Percentiles rank a stretch among this genome's conserved stretches.
Evolutionary conservation across 768 basidiomycete genomes (phyloP).

Genomic region (Tylopilus vinaceipallidus): DNA sequence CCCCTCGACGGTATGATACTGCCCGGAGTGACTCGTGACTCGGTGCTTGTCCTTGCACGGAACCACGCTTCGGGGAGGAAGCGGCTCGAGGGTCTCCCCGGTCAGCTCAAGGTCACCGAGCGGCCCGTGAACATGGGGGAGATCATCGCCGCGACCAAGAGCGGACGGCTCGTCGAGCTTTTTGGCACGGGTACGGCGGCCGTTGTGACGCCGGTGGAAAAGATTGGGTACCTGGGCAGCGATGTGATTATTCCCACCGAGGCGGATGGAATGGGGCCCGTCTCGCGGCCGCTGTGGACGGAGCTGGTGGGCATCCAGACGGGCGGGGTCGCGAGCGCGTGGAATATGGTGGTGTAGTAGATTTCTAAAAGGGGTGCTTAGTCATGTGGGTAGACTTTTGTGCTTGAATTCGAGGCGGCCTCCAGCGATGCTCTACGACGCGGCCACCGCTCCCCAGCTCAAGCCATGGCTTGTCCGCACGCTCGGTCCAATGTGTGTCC

Average conservation of each 20-base stretch:
- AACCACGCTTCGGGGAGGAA: slow-evolving; percentile 52
- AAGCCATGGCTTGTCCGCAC: slow-evolving; percentile 88
- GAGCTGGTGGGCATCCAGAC: slow-evolving; percentile 66
- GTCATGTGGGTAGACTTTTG: slow-evolving; percentile 10
- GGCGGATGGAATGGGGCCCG: slow-evolving; percentile 73
- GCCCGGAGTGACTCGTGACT: slow-evolving; percentile 68
- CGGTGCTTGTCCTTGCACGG: slow-evolving; percentile 44
- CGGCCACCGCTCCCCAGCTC: slow-evolving; percentile 60
- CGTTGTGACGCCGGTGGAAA: slow-evolving; percentile 46
- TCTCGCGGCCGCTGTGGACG: slow-evolving; percentile 47
- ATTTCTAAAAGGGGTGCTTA: slow-evolving; percentile 6
- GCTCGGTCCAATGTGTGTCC: slow-evolving; percentile 80
- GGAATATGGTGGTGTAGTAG: slow-evolving; percentile 59
- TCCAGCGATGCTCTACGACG: slow-evolving; percentile 62
- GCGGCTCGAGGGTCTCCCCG: slow-evolving; percentile 49
- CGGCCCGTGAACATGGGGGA: slow-evolving; percentile 76
- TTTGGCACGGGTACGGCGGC: slow-evolving; percentile 58
- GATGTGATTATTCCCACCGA: slow-evolving; percentile 58
- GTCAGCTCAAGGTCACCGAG: slow-evolving; percentile 60
- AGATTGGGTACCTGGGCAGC: slow-evolving; percentile 56
- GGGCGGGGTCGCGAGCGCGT: slow-evolving; percentile 72
- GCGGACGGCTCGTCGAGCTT: slow-evolving; percentile 46
- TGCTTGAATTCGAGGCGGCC: not conserved
- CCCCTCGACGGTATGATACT: slow-evolving; percentile 65
- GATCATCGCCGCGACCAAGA: slow-evolving; percentile 48